Conservation (phyloP, 2,329 filamentous ascomycete genomes). For the Aspergillus alliaceus region DNA sequence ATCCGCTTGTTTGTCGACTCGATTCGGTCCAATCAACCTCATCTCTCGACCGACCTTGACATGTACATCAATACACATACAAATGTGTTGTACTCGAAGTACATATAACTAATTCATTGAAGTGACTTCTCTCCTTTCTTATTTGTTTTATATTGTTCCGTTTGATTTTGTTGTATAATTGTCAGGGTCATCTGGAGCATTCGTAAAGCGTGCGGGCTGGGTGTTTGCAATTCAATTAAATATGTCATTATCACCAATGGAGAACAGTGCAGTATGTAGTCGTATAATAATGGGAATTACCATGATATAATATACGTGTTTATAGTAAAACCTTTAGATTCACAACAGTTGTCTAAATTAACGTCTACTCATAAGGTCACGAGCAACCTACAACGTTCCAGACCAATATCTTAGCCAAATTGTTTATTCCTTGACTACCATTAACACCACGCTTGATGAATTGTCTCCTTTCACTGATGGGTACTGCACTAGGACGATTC, state of each 20-base stretch:
- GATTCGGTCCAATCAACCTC: background rate
- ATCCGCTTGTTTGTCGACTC: background rate
- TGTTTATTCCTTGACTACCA: no score
- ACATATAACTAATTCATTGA: conserved; percentile 14
- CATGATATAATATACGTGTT: background rate
- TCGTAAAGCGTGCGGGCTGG: conserved; percentile 6
- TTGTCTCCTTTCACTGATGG: no score
- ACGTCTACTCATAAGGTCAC: background rate
- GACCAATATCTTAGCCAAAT: background rate
- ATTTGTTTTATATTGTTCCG: conserved; percentile 2
- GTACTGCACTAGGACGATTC: no score
- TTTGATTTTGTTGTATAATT: conserved; percentile 6
- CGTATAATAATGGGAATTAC: conserved; percentile 4
- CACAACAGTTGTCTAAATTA: no score
- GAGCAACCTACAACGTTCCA: background rate
- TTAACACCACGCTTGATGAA: no score
- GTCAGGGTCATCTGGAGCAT: conserved; percentile 9
- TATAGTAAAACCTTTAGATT: no score
- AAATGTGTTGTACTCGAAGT: conserved; percentile 11
- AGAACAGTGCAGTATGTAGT: conserved; percentile 4
- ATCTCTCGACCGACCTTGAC: background rate
- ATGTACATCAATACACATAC: conserved; percentile 12
- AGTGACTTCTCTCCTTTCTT: conserved; percentile 4
- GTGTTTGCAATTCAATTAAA: background rate
- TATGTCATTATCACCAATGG: background rate